phyloP scores from a whole-genome alignment of 345 rosid species.

The Bruguiera gymnorhiza region DNA sequence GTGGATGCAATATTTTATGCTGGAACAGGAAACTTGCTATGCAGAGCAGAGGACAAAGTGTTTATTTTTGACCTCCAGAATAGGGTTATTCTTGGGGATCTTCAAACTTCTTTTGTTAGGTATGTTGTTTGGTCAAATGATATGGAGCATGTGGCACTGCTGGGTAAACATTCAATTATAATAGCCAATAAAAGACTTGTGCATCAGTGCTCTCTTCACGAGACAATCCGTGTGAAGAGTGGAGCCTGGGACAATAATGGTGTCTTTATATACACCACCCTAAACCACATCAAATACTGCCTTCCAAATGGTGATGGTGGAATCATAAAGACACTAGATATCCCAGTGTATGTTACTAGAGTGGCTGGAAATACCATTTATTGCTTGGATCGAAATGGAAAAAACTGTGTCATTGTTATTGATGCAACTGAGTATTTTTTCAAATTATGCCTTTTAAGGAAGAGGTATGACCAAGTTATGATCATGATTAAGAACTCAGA shows the following conservation, averaged over 20 bases:
- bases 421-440: constrained; percentile 88
- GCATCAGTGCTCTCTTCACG: constrained; percentile 82
- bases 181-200: constrained; percentile 80
- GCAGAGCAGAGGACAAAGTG: constrained; percentile 83
- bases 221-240: constrained; percentile 86
- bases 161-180: constrained; percentile 85
- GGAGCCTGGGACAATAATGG: constrained; percentile 99
- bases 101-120: constrained; percentile 71
- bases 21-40: constrained; percentile 81
- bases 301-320: constrained; percentile 94
- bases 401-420: constrained; percentile 55
- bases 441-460: constrained; percentile 70
- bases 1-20: constrained; percentile 88
- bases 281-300: constrained; percentile 89
- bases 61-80: constrained; percentile 86
- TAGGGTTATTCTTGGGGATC: constrained; percentile 76
- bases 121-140: constrained; percentile 90
- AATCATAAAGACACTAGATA: constrained; percentile 75
- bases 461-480: constrained; percentile 88
- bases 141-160: constrained; percentile 89
- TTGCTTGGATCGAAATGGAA: constrained; percentile 91
- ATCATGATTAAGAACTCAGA: constrained; percentile 89
- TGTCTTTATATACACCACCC: constrained; percentile 82
- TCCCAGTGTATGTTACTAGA: constrained; percentile 78
- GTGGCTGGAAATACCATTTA: constrained; percentile 63